These are phyloP conservation scores for Xylariaceae sp. DNA, from an alignment of 2,329 filamentous ascomycete genomes.

Conservation along the genomic window DNA sequence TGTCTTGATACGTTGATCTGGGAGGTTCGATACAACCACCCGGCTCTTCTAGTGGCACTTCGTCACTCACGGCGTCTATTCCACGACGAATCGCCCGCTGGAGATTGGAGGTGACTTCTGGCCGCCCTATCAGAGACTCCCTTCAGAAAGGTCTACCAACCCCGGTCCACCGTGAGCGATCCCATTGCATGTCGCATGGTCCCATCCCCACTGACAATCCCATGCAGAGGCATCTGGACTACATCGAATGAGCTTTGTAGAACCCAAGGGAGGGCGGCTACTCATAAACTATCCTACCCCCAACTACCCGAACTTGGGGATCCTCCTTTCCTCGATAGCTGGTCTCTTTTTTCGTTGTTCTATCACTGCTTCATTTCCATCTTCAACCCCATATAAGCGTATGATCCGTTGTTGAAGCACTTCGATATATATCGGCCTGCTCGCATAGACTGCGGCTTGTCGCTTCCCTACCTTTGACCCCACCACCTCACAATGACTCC, in stretches of 20 bases:
- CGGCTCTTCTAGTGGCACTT: slow-evolving; percentile 29
- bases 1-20: slow-evolving; percentile 19
- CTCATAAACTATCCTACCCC: slow-evolving; percentile 51
- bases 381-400: slow-evolving; percentile 21
- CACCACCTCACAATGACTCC: slow-evolving; percentile 26
- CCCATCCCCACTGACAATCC: slow-evolving; percentile 33
- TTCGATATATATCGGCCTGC: slow-evolving; percentile 13
- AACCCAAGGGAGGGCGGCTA: slow-evolving; percentile 33
- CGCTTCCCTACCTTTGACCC: slow-evolving; percentile 27
- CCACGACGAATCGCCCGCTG: slow-evolving; percentile 34
- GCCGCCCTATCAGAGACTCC: slow-evolving; percentile 40
- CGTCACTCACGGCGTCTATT: slow-evolving; percentile 41
- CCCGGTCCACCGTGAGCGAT: slow-evolving; percentile 35
- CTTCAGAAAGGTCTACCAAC: slow-evolving; percentile 29
- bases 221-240: slow-evolving; percentile 31
- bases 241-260: slow-evolving; percentile 29
- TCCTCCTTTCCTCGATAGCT: slow-evolving; percentile 48
- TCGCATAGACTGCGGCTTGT: slow-evolving; percentile 33
- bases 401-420: slow-evolving; percentile 23
- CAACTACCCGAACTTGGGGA: slow-evolving; percentile 30
- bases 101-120: slow-evolving; percentile 31
- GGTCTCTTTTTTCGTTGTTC: slow-evolving; percentile 45
- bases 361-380: slow-evolving; percentile 33
- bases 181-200: slow-evolving; percentile 34
- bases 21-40: slow-evolving; percentile 19